phyloP scores from a whole-genome alignment of 306 rosid genomes.

The Fragaria ananassa region DNA sequence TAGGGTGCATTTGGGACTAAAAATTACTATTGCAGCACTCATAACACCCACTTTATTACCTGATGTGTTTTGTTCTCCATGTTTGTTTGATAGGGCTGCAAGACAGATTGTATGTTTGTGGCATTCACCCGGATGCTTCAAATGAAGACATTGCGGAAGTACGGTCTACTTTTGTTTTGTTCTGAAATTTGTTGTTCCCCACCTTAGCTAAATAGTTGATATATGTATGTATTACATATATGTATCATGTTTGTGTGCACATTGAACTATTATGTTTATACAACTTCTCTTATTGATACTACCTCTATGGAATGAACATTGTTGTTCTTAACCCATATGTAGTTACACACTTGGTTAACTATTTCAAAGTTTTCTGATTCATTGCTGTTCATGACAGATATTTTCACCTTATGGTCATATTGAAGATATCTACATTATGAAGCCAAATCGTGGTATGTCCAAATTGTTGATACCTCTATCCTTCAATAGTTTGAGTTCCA shows the following conservation, averaged over 20 bases:
- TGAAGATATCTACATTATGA: conserved; percentile 63
- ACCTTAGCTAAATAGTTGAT: conserved; percentile 22
- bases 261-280: not conserved
- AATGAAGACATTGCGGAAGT: conserved; percentile 76
- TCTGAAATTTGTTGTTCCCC: conserved; percentile 24
- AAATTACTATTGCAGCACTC: not conserved
- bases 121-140: conserved; percentile 54
- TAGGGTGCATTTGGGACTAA: not conserved
- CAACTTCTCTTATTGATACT: not conserved
- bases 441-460: conserved; percentile 59
- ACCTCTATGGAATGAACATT: not conserved
- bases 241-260: not conserved
- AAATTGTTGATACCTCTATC: conserved; percentile 20
- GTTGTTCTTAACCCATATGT: not conserved
- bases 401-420: conserved; percentile 73
- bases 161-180: conserved; percentile 29
- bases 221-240: not conserved
- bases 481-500: not conserved
- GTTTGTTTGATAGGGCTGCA: conserved; percentile 42
- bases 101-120: conserved; percentile 67
- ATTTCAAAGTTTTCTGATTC: conserved; percentile 5
- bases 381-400: conserved; percentile 50
- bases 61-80: not conserved
- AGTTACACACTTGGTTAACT: not conserved
- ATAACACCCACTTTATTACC: too few species aligned